A percentile compares a stretch with the other conserved stretches of the same genome.
Conservation (phyloP, 768 basidiomycete genomes). For the Boletus eberwhitei region DNA sequence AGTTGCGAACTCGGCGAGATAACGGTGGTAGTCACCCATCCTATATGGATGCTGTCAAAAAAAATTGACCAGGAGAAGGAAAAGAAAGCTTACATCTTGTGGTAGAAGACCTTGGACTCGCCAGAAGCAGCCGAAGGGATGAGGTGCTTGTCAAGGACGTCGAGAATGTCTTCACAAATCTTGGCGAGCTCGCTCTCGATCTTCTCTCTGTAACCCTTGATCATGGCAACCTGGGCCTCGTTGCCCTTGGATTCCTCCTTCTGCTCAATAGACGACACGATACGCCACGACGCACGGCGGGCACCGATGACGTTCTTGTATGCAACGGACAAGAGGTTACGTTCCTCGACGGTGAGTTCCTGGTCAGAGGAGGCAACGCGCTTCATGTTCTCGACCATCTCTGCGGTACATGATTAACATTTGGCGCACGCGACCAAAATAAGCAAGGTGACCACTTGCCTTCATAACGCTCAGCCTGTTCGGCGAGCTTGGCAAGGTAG, state of each 20-base stretch:
- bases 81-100: conserved; percentile 79
- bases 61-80: background rate
- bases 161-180: conserved; percentile 98
- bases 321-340: conserved; percentile 94
- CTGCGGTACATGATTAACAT: conserved; percentile 35
- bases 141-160: conserved; percentile 96
- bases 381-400: conserved; percentile 99
- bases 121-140: conserved; percentile 95
- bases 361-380: conserved; percentile 95
- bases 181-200: conserved; percentile 95
- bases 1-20: conserved; percentile 97
- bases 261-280: conserved; percentile 97
- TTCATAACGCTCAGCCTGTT: conserved; percentile 99
- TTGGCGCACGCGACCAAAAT: conserved; percentile 12
- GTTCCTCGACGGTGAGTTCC: conserved; percentile 97
- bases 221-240: conserved; percentile 93
- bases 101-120: conserved; percentile 99
- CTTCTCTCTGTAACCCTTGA: conserved; percentile 97
- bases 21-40: conserved; percentile 99
- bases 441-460: conserved; percentile 43
- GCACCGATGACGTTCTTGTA: conserved; percentile 99
- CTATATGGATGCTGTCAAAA: conserved; percentile 37
- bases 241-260: conserved; percentile 99
- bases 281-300: conserved; percentile 96
- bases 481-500: conserved; percentile 99